Base-by-base conservation (phyloP, 805 yeast species). In the Maudiozyma turicensis region DNA sequence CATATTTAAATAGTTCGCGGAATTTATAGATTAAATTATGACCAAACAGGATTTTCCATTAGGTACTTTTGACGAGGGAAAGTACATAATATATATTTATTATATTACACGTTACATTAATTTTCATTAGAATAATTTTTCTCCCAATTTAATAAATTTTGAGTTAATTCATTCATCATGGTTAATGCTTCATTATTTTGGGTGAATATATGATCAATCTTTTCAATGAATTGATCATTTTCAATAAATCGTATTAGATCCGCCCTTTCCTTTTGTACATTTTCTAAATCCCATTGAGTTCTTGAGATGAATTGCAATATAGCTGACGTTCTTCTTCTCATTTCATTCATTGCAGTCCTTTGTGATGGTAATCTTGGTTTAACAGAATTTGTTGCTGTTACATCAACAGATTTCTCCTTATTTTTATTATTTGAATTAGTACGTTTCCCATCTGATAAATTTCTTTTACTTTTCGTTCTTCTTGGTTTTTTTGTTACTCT, bases 221-320 rank as follows among this genome's bases (percentile, higher is more conserved):
- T 65, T 33, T 58, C 58, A 49, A 70, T 70, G 49, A 67, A 64
- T 20, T 56, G 60, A 15, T 68, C 71, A 47, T 72, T 76, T 50
- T 71, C 74, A 10, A 72, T 73, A 58, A 70, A 75, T 47, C 70
- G 70, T 33, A 78, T 67, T 46, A 81, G 60, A 49, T 72, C 75
- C 31, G 69, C 71, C 48, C 81, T 79, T 42, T 75, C 78, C n/a
- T 74, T 69, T 56, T 82, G 83, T 57, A 88, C 95, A 46, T 77
- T 78, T 43, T 84, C 82, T 52, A 91, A 69, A 60, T 91, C 98
- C 54, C 84, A 67, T 64, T 89, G 96, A 1, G 95, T 84, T 48
- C 95, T 75, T 9, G 90, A 87, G 29, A 91, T 77, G 74, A 90
- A 93, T 67, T 93, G 98, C 56, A 91, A 70, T 28, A 93, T 91